phyloP scores from a whole-genome alignment of 495 filamentous ascomycete species.

The Penicillium macrosclerotiorum region DNA sequence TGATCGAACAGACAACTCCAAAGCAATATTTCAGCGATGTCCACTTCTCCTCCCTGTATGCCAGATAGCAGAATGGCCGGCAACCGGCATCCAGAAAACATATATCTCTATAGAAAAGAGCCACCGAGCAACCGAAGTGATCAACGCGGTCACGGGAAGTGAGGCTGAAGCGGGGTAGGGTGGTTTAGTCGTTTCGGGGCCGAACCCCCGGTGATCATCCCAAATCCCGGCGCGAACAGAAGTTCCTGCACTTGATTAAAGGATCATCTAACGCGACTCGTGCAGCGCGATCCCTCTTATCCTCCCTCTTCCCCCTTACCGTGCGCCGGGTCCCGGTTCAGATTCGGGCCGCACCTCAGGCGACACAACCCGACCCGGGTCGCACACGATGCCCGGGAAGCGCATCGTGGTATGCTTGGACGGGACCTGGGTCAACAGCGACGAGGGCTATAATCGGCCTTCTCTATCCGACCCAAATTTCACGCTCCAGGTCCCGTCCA shows the following conservation, averaged over 20 bases:
- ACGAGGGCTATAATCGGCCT: constrained; percentile 19
- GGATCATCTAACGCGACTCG: not conserved
- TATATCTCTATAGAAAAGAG: not conserved
- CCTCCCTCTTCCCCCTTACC: not conserved
- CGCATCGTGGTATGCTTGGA: constrained; percentile 41
- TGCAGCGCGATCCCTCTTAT: not conserved
- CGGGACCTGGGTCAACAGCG: constrained; percentile 43
- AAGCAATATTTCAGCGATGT: too few species aligned
- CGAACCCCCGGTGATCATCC: not conserved
- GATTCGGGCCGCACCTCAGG: too few species aligned
- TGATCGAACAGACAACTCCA: too few species aligned
- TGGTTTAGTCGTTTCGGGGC: not conserved
- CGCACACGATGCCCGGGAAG: constrained; percentile 20
- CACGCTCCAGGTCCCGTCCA: constrained; percentile 35
- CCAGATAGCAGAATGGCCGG: too few species aligned
- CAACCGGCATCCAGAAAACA: not conserved
- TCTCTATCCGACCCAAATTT: constrained; percentile 19
- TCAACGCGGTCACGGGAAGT: constrained; percentile 1
- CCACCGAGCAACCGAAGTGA: not conserved
- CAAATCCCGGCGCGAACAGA: not conserved
- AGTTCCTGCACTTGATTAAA: not conserved
- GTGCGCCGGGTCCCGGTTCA: not conserved
- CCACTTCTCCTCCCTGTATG: too few species aligned
- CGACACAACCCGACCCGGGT: too few species aligned
- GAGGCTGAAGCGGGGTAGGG: constrained; percentile 4